phyloP scores from a whole-genome alignment of 1,284 basidiomycete genomes.

The Lignosus rhinocerotis region DNA sequence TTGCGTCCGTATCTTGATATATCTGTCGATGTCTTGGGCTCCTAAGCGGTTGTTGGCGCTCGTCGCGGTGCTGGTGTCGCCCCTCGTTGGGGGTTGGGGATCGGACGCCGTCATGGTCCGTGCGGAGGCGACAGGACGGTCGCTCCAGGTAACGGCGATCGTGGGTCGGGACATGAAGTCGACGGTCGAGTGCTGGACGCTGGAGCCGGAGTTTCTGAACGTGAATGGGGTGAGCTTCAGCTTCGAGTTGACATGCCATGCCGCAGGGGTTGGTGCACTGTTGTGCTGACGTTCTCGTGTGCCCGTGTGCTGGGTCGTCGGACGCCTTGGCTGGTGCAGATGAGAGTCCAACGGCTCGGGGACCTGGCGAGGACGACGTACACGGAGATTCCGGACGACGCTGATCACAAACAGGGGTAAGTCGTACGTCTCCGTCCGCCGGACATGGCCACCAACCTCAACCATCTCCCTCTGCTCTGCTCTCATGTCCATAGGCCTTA shows the following conservation, averaged over 20 bases:
- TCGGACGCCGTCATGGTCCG: too few relatives aligned
- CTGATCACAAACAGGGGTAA: slow-evolving; percentile 4
- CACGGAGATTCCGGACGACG: neutral
- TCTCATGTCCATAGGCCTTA: neutral
- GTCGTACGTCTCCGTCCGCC: neutral
- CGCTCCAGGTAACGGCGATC: neutral
- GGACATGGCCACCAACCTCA: neutral
- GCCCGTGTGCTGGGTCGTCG: too few relatives aligned
- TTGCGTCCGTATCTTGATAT: too few relatives aligned
- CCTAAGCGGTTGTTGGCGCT: too few relatives aligned
- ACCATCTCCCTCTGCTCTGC: too few relatives aligned
- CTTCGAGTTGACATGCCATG: too few relatives aligned
- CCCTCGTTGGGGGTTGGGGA: too few relatives aligned
- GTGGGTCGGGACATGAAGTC: neutral
- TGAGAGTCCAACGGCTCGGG: slow-evolving; percentile 1
- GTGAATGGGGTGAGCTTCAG: neutral
- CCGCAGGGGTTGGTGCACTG: too few relatives aligned
- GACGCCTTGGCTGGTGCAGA: neutral
- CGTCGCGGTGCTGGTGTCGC: too few relatives aligned
- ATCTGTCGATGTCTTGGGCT: too few relatives aligned
- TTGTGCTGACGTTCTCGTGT: too few relatives aligned
- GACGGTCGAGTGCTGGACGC: neutral
- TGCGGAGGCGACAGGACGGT: too few relatives aligned
- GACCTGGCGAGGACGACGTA: slow-evolving; percentile 3
- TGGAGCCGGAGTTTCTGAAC: neutral